Evolutionary conservation across 345 rosid species (phyloP).

Genomic region (Gossypium anomalum): DNA sequence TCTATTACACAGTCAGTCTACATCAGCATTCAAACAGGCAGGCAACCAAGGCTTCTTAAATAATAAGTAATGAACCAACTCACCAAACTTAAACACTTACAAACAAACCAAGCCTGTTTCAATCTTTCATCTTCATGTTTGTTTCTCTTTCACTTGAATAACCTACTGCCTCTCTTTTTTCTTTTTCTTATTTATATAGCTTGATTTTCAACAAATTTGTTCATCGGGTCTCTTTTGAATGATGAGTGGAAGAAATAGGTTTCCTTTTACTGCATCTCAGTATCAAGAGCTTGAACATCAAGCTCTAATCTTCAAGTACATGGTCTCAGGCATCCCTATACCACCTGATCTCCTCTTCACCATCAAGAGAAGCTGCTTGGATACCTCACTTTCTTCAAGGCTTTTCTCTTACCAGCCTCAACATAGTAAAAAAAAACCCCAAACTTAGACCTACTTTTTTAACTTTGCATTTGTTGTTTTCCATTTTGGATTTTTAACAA

Average conservation of each 20-base stretch:
- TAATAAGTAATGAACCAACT: slow-evolving; percentile 4
- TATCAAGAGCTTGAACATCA: slow-evolving; percentile 94
- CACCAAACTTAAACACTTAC: neutral
- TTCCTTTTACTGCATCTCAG: slow-evolving; percentile 48
- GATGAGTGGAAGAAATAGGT: slow-evolving; percentile 19
- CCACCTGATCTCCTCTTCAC: slow-evolving; percentile 70
- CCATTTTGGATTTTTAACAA: neutral
- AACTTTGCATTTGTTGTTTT: neutral
- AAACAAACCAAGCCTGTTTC: neutral
- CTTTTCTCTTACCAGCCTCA: slow-evolving; percentile 35
- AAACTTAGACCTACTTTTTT: neutral
- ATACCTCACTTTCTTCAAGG: slow-evolving; percentile 26
- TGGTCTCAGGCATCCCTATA: slow-evolving; percentile 61
- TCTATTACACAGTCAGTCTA: slow-evolving; percentile 28
- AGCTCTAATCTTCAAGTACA: slow-evolving; percentile 78
- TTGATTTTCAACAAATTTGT: neutral
- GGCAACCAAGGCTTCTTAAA: neutral
- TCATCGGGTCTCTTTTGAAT: neutral
- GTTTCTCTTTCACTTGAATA: neutral
- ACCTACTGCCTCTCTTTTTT: neutral
- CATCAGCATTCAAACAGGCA: neutral
- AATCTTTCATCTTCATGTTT: neutral
- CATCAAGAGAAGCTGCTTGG: slow-evolving; percentile 40
- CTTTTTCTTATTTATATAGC: neutral
- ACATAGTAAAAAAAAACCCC: slow-evolving; percentile 29